Evolutionary conservation across 164 flowering plant species (phyloP), one percentile per base, ranked within the genome.

Genomic region (Annona squamosa): DNA sequence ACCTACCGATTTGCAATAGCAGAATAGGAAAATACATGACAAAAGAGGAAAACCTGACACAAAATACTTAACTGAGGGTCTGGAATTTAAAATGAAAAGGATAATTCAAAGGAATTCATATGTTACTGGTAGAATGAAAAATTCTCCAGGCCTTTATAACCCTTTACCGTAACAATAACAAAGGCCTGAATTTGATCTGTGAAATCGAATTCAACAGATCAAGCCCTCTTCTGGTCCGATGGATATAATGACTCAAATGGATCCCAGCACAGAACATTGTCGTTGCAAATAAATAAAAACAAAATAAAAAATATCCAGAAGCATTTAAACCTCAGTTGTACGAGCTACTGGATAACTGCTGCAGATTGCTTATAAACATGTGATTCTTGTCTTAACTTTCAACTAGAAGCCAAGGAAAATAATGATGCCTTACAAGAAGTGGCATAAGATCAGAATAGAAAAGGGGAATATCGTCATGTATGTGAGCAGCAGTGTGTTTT

Each of bases 401-500:
- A 52, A 52, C 9, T 10, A 10, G 13, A 52, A 52, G 59, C 18
- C 9, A 63, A 63, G 70, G 71, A 76, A n/a, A 64, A 63, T 19
- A 48, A 17, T 5, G 69, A 4, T 16, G 10, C 12, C 88, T 82
- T 89, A 95, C 99, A n/a, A 96, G 94, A 9, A 96, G 90, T 3
- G 99, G 97, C 98, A 96, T 87, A 72, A 91, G 57, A 79, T 96
- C 99, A 4, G 98, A 85, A 75, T 96, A 96, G 83, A 96, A 93
- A 48, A 96, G 90, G 45, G 98, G 71, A 73, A 86, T 80, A 10
- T 96, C 98, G 71, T 91, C 98, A 19, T 86, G 81, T 19, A 78
- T 84, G 65, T 77, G 46, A 69, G 4, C 69, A 37, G 65, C 68
- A 59, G n/a, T 65, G 16, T 26, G 46, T 75, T 70, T 63, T 47